Evolutionary conservation across 2,329 filamentous ascomycete genomes (phyloP), one percentile per base, ranked within the genome.

Genomic region (Cyanodermella asteris): DNA sequence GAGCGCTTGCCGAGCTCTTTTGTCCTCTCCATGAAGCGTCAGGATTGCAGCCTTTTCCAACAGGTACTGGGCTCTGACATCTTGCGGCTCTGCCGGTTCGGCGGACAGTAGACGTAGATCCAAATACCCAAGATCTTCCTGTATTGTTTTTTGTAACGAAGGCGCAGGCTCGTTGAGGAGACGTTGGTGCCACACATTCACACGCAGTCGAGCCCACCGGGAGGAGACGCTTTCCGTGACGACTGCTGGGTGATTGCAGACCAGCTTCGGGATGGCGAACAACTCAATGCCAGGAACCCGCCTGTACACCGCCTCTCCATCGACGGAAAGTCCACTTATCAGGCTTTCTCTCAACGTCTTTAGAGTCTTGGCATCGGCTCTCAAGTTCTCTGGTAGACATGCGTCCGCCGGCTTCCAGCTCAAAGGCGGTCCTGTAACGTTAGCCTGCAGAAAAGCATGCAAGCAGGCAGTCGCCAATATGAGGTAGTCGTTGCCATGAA

Each of bases 391-490:
- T 4, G 61, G 57, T 4, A 72, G 38, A 5, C 71, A 34, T 2
- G 51, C 34, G 8, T 58, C 47, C 4, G 58, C 49, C 3, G 61
- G 48, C 13, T 48, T 47, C 40, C 68, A 72, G 0, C 56, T 50
- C n/a, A 91, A 53, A 0, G 80, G 72, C 1, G 82, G 82, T 0
- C 82, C 82, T 4, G 82, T 91, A 27, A 90, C 75, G 42, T 80
- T 91, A 1, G 69, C 68, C 45, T 93, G 82, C 10, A 91, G 49
- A 43, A 91, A 93, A 7, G 72, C 65, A 40, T 78, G 63, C 7
- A 91, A 57, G 2, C 72, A 64, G 2, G 73, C 69, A 23, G 77
- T 51, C 7, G 68, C 76, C 17, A 74, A 52, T 22, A 64, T 51
- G 27, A 67, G 34, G 6, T 57, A 31, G 24, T 49, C 12, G 6